Conservation (phyloP, 2,329 filamentous ascomycete species). For the Exophiala phaeomuriformis region DNA sequence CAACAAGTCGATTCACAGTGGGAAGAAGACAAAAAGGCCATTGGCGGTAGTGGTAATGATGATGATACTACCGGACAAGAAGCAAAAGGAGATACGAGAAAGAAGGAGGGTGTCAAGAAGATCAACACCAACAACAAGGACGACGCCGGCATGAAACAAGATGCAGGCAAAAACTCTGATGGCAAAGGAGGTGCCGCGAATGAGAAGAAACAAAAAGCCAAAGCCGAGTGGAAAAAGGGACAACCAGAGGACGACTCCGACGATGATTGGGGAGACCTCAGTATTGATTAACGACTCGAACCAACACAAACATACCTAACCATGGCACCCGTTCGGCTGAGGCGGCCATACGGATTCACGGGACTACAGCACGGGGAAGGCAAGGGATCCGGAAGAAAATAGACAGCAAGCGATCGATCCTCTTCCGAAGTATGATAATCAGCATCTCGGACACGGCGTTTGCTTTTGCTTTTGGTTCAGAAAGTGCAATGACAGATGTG, state of each 20-base stretch:
- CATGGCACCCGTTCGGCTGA: background rate
- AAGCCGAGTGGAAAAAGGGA: background rate
- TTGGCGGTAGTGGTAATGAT: constrained; percentile 57
- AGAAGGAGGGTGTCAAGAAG: constrained; percentile 4
- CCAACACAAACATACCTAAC: background rate
- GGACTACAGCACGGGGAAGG: constrained; percentile 7
- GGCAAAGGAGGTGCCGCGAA: background rate
- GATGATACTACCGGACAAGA: constrained; percentile 30
- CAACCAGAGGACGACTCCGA: background rate
- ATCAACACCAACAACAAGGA: constrained; percentile 2
- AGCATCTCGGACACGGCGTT: constrained; percentile 4
- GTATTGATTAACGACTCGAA: background rate
- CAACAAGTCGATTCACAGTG: constrained; percentile 70
- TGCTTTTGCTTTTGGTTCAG: no score
- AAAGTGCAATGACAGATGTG: no score
- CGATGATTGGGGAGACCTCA: background rate
- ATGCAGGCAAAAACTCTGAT: background rate
- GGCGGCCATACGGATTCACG: no score
- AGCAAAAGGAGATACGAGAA: constrained; percentile 4
- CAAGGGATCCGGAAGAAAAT: constrained; percentile 6
- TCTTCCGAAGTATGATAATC: constrained; percentile 4
- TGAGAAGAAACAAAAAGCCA: constrained; percentile 1
- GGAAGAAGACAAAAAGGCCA: constrained; percentile 79
- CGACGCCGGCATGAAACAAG: background rate
- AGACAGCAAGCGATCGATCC: constrained; percentile 11